Conservation (phyloP, 495 filamentous ascomycete genomes). For the Aspergillus avenaceus region DNA sequence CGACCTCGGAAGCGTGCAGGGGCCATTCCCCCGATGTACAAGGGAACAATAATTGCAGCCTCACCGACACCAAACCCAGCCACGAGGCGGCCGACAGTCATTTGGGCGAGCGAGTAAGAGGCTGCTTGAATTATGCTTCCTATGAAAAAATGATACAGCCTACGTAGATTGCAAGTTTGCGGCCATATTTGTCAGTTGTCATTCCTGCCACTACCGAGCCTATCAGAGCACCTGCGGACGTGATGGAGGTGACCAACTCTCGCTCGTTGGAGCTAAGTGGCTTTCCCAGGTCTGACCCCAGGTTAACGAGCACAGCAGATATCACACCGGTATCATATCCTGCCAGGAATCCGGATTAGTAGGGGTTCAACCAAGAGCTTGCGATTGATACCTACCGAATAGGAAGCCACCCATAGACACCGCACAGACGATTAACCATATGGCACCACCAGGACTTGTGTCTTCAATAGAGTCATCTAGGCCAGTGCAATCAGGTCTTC, state of each 20-base stretch:
- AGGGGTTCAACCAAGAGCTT: background rate
- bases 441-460: conserved; percentile 2
- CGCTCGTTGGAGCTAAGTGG: conserved; percentile 31
- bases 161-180: conserved; percentile 44
- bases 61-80: conserved; percentile 49
- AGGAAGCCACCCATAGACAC: conserved; percentile 35
- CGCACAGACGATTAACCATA: conserved; percentile 33
- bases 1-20: conserved; percentile 47
- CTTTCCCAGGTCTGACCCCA: conserved; percentile 30
- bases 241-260: conserved; percentile 46
- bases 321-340: conserved; percentile 49
- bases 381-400: conserved; percentile 17
- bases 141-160: conserved; percentile 45
- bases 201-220: conserved; percentile 46
- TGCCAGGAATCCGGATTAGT: background rate
- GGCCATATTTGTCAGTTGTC: conserved; percentile 45
- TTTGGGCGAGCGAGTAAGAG: conserved; percentile 41
- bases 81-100: conserved; percentile 47
- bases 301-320: conserved; percentile 42
- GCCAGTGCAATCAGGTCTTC: background rate
- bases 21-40: conserved; percentile 44
- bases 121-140: conserved; percentile 42
- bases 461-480: conserved; percentile 9
- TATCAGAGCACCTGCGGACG: conserved; percentile 47
- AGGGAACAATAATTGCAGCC: conserved; percentile 44